These are phyloP conservation scores for Chaetomium strumarium DNA, from an alignment of 2,329 filamentous ascomycete genomes.

Conservation along the genomic window DNA sequence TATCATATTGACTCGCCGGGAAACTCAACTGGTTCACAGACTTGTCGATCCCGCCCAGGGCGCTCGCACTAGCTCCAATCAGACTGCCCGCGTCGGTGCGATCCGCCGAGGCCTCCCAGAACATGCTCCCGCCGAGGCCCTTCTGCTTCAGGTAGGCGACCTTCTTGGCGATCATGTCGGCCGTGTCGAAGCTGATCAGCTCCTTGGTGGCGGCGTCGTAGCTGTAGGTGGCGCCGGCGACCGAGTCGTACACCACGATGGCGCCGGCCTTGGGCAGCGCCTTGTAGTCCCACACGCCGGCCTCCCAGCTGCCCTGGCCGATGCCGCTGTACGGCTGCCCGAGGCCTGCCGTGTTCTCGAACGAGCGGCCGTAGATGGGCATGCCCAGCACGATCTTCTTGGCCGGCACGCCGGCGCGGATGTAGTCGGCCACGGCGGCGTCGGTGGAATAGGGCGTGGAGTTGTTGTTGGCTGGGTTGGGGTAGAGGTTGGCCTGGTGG, in stretches of 20 bases:
- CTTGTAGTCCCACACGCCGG: slow-evolving; percentile 77
- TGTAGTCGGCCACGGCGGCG: slow-evolving; percentile 59
- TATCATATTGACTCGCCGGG: slow-evolving; percentile 49
- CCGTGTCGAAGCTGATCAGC: slow-evolving; percentile 68
- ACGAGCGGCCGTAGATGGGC: slow-evolving; percentile 73
- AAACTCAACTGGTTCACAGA: slow-evolving; percentile 45
- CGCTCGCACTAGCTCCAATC: slow-evolving; percentile 42
- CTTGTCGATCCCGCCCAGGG: slow-evolving; percentile 41
- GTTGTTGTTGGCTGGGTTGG: slow-evolving; percentile 37
- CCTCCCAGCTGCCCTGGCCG: slow-evolving; percentile 65
- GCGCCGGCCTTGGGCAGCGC: slow-evolving; percentile 57
- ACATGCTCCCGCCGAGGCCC: slow-evolving; percentile 72
- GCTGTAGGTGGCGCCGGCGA: slow-evolving; percentile 61
- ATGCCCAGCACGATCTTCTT: slow-evolving; percentile 70
- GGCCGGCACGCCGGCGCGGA: slow-evolving; percentile 53
- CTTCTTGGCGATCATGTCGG: slow-evolving; percentile 55
- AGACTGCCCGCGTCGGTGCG: slow-evolving; percentile 54
- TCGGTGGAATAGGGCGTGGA: slow-evolving; percentile 65
- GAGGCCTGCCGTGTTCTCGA: slow-evolving; percentile 57
- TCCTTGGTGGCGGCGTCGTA: slow-evolving; percentile 56
- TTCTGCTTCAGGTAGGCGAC: slow-evolving; percentile 56
- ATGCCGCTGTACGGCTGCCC: slow-evolving; percentile 59
- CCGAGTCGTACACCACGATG: slow-evolving; percentile 50
- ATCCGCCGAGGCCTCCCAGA: slow-evolving; percentile 76
- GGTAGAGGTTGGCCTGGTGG: slow-evolving; percentile 68